Conservation (phyloP, 2,329 filamentous ascomycete species). For the Phialophora chinensis region DNA sequence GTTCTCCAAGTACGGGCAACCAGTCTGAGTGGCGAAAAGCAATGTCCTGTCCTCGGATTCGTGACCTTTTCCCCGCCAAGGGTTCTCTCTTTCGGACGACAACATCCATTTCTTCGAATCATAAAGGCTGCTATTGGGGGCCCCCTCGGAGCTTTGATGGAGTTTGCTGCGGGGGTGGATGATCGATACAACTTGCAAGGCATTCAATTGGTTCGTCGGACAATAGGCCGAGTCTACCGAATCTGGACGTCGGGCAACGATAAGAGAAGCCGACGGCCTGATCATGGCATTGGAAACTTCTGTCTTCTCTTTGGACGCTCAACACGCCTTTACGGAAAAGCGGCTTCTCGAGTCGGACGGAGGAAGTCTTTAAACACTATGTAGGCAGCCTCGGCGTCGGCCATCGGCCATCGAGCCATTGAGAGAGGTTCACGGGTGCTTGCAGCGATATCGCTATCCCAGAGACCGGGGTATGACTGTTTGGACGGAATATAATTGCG, state of each 20-base stretch:
- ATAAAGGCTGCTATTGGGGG: background rate
- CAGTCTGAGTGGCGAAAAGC: constrained; percentile 7
- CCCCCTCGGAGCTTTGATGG: background rate
- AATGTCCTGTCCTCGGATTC: constrained; percentile 12
- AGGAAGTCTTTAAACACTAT: no score
- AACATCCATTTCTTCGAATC: constrained; percentile 12
- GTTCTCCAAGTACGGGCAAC: background rate
- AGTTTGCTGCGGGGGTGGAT: constrained; percentile 8
- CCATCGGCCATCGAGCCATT: background rate
- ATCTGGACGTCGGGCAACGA: background rate
- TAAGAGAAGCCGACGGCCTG: background rate
- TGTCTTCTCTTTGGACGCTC: background rate
- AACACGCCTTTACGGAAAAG: background rate
- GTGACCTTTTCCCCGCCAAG: constrained; percentile 10
- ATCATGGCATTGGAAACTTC: background rate
- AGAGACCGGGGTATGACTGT: background rate
- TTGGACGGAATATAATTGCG: background rate
- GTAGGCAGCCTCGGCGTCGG: no score
- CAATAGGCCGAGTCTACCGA: constrained; percentile 12
- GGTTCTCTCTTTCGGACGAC: background rate
- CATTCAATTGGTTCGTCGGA: constrained; percentile 13
- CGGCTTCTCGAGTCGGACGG: background rate
- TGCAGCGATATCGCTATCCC: background rate
- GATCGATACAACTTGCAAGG: background rate
- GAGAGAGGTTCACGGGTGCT: background rate